Conservation (phyloP, 202 grass and related monocot genomes). For the Bolboschoenoplectus hybrid region DNA sequence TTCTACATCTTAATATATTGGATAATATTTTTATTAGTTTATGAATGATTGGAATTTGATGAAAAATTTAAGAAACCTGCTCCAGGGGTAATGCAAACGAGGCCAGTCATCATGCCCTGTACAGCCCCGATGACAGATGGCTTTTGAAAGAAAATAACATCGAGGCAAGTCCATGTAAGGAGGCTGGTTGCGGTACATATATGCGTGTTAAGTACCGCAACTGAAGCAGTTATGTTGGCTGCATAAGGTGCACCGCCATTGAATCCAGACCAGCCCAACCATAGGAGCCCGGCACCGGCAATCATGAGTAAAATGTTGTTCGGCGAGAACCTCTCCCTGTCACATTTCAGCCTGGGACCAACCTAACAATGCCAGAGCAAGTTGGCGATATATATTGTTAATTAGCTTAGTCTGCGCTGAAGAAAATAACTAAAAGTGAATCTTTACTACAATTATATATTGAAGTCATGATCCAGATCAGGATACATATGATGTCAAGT, state of each 20-base stretch:
- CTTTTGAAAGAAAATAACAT: constrained; percentile 71
- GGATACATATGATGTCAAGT: too few species aligned
- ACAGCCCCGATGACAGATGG: constrained; percentile 73
- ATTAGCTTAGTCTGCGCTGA: too few species aligned
- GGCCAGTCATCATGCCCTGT: constrained; percentile 83
- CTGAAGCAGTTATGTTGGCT: constrained; percentile 57
- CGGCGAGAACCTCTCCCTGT: constrained; percentile 71
- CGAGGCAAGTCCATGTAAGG: constrained; percentile 68
- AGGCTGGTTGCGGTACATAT: constrained; percentile 67
- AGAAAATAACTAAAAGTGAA: too few species aligned
- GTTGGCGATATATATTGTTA: not conserved
- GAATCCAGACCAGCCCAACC: constrained; percentile 81
- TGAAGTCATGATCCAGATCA: too few species aligned
- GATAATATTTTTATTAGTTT: not conserved
- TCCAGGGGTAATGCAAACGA: constrained; percentile 70
- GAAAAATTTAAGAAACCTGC: constrained; percentile 43
- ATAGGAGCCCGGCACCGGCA: constrained; percentile 66
- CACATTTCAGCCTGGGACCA: constrained; percentile 67
- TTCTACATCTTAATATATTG: not conserved
- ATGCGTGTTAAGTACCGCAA: constrained; percentile 75
- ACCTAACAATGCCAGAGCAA: constrained; percentile 47
- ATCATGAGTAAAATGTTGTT: constrained; percentile 77
- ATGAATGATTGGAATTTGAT: not conserved
- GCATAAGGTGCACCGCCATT: constrained; percentile 79
- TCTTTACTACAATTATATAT: too few species aligned